Evolutionary conservation across 169 alveolate genomes (phyloP), one percentile per base, ranked within the genome.

Genomic region (Plasmodium adleri): DNA sequence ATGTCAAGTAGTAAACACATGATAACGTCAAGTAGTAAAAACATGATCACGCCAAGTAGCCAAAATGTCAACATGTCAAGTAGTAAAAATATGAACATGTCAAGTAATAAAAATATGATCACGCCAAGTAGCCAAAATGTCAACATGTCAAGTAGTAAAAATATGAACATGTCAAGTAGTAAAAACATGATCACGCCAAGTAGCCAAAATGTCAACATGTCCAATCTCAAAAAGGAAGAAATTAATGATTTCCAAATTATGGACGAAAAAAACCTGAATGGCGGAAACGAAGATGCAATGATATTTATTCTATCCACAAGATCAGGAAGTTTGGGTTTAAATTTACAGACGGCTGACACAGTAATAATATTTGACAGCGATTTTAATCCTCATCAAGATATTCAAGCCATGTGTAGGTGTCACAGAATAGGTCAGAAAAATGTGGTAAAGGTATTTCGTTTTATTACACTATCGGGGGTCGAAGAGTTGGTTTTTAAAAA

Each of bases 291-390:
- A 17, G 76, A 62, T 2, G 13, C 90, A 15, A 68, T 80, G 80
- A 96, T 94, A 52, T 96, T 78, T 47, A 78, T 78, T 32, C 26
- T 99, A 15, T 97, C 99, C 28, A 98, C 99, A 0, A 95, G 99
- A 72, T 99, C 99, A 1, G 99, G 99, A 2, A 99, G 99, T 9
- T 96, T 96, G 12, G 99, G 99, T 1, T 96, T 99, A 20, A 98
- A 99, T 93, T 95, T 99, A 10, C 96, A 99, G 71, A 95, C 98
- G 1, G 99, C 99, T 10, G 99, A 98, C 74, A 96, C 99, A 0
- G 99, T 99, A 15, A 96, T 99, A 9, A 97, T 99, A 68, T 96
- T 97, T 96, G 98, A 97, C 72, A 97, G 96, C 91, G 98, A 97
- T 88, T 97, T 97, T 93, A 97, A 97, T 56, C 99, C 99, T 20